Percentiles rank a stretch among this genome's conserved stretches.
Evolutionary conservation across 2,329 filamentous ascomycete species (phyloP).

Genomic region (Chaetomiaceae sp.): DNA sequence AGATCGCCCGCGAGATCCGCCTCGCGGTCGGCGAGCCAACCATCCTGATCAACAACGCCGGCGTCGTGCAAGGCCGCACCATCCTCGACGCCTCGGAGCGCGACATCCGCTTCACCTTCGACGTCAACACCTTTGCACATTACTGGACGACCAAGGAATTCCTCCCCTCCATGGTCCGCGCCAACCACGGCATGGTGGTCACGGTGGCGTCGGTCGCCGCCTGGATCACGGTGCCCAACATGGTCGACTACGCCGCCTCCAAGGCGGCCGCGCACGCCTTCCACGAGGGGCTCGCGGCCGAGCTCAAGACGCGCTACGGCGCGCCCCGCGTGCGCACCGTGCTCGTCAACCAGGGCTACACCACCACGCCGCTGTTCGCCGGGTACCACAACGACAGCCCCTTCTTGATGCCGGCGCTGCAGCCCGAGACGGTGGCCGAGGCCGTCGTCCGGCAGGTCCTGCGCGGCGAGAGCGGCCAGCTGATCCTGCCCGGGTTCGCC

Average conservation of each 20-base stretch:
- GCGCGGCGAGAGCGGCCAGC: slow-evolving; percentile 51
- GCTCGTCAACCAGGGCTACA: slow-evolving; percentile 61
- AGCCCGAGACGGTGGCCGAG: slow-evolving; percentile 61
- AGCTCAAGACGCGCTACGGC: slow-evolving; percentile 56
- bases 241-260: slow-evolving; percentile 64
- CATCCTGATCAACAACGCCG: slow-evolving; percentile 69
- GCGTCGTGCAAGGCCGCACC: slow-evolving; percentile 56
- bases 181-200: slow-evolving; percentile 69
- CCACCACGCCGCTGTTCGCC: slow-evolving; percentile 55
- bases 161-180: slow-evolving; percentile 58
- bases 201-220: slow-evolving; percentile 63
- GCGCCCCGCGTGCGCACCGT: slow-evolving; percentile 62
- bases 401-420: slow-evolving; percentile 51
- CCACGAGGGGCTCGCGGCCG: slow-evolving; percentile 60
- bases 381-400: slow-evolving; percentile 48
- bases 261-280: slow-evolving; percentile 65
- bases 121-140: slow-evolving; percentile 65
- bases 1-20: slow-evolving; percentile 50
- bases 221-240: slow-evolving; percentile 55
- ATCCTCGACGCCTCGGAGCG: slow-evolving; percentile 55
- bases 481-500: slow-evolving; percentile 49
- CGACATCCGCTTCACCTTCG: slow-evolving; percentile 63
- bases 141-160: slow-evolving; percentile 65
- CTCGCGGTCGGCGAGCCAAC: slow-evolving; percentile 59
- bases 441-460: slow-evolving; percentile 58